Conservation (phyloP, 768 basidiomycete species). For the Asterophora parasitica region DNA sequence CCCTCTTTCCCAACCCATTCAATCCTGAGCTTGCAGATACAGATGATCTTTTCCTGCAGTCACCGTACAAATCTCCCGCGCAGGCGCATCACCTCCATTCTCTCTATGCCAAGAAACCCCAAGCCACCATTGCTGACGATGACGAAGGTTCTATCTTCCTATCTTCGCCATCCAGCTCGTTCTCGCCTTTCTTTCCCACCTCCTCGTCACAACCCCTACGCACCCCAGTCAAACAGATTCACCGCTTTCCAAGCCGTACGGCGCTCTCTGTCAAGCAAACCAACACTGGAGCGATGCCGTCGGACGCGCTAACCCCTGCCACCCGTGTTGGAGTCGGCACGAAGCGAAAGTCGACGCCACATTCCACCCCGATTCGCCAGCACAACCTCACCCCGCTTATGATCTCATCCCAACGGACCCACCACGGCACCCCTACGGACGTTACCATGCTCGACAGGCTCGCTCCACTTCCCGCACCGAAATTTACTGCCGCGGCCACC, state of each 20-base stretch:
- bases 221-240: slow-evolving; percentile 55
- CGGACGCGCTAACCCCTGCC: slow-evolving; percentile 17
- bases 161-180: slow-evolving; percentile 37
- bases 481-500: slow-evolving; percentile 38
- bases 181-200: slow-evolving; percentile 38
- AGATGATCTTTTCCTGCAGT: slow-evolving; percentile 52
- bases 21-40: slow-evolving; percentile 26
- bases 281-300: slow-evolving; percentile 23
- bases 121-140: slow-evolving; percentile 44
- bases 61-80: slow-evolving; percentile 45
- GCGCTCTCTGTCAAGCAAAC: slow-evolving; percentile 35
- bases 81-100: slow-evolving; percentile 30
- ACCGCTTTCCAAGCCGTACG: slow-evolving; percentile 34
- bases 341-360: slow-evolving; percentile 60
- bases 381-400: slow-evolving; percentile 45
- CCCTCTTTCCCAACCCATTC: slow-evolving; percentile 30
- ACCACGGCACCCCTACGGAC: slow-evolving; percentile 32
- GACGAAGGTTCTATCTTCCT: slow-evolving; percentile 57
- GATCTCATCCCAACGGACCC: slow-evolving; percentile 33
- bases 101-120: slow-evolving; percentile 34
- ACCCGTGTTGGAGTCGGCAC: slow-evolving; percentile 44
- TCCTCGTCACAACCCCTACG: slow-evolving; percentile 47
- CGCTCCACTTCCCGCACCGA: slow-evolving; percentile 50
- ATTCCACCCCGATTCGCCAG: slow-evolving; percentile 52
- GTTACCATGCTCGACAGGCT: slow-evolving; percentile 43